Conservation (phyloP, 768 basidiomycete genomes). For the Mycena haematopus region DNA sequence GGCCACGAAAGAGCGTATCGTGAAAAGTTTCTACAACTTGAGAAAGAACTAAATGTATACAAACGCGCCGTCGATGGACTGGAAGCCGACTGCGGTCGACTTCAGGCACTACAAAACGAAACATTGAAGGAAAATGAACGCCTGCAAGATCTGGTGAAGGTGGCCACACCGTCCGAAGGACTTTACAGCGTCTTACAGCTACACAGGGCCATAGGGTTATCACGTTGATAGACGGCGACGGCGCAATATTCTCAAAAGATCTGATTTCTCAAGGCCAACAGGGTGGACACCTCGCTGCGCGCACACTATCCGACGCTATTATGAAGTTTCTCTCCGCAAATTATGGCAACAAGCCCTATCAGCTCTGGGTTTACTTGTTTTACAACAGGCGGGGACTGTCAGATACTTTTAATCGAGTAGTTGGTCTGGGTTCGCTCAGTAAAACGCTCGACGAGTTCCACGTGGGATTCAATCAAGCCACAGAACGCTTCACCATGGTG, state of each 20-base stretch:
- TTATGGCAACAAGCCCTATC: slow-evolving; percentile 49
- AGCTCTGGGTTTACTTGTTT: slow-evolving; percentile 69
- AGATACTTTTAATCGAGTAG: slow-evolving; percentile 53
- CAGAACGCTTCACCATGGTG: slow-evolving; percentile 69
- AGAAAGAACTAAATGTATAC: slow-evolving; percentile 49
- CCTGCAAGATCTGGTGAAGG: slow-evolving; percentile 51
- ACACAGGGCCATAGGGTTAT: slow-evolving; percentile 52
- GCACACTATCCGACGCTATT: slow-evolving; percentile 50
- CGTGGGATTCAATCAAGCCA: slow-evolving; percentile 73
- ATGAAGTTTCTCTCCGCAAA: slow-evolving; percentile 42
- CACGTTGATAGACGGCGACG: slow-evolving; percentile 73
- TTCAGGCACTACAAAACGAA: slow-evolving; percentile 43
- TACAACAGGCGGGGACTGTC: slow-evolving; percentile 66
- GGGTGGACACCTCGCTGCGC: slow-evolving; percentile 65
- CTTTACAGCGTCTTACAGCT: neutral
- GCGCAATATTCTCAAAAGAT: slow-evolving; percentile 61
- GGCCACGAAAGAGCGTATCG: slow-evolving; percentile 39
- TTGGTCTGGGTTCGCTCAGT: slow-evolving; percentile 44
- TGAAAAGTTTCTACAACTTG: slow-evolving; percentile 43
- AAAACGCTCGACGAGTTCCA: slow-evolving; percentile 67
- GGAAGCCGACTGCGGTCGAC: slow-evolving; percentile 42
- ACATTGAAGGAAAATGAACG: slow-evolving; percentile 46
- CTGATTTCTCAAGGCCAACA: slow-evolving; percentile 60
- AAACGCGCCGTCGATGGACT: slow-evolving; percentile 49
- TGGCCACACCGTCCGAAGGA: slow-evolving; percentile 13